Percentiles rank a stretch among this genome's conserved stretches.
Evolutionary conservation across 805 yeast species (phyloP).

Genomic region (Limtongia smithiae): DNA sequence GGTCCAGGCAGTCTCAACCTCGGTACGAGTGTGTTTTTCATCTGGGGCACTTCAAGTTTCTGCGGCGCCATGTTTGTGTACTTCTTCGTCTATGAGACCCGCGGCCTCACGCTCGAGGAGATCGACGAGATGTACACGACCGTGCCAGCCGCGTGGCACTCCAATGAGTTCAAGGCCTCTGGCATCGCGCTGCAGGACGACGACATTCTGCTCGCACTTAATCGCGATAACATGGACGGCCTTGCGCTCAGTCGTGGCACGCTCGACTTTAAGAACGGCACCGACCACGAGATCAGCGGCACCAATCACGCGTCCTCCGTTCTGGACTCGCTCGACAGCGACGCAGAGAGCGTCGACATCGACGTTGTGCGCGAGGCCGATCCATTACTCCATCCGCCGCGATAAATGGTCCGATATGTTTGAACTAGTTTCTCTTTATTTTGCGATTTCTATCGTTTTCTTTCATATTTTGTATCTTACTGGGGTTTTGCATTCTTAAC

Average conservation of each 20-base stretch:
- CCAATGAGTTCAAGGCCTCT: slow-evolving; percentile 8
- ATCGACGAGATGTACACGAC: slow-evolving; percentile 59
- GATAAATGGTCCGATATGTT: background rate
- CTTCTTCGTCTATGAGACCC: slow-evolving; percentile 73
- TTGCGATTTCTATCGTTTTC: too few species aligned
- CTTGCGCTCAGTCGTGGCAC: background rate
- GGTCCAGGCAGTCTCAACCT: slow-evolving; percentile 34
- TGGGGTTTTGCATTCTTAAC: background rate
- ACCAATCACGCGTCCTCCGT: slow-evolving; percentile 1
- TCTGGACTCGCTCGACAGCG: background rate
- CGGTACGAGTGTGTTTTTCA: slow-evolving; percentile 22
- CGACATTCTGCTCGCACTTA: background rate
- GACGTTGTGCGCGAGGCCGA: slow-evolving; percentile 3
- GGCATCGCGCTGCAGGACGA: background rate
- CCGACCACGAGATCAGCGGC: background rate
- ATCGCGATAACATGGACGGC: background rate
- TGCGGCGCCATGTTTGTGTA: slow-evolving; percentile 61
- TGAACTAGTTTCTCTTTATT: background rate
- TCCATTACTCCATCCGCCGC: background rate
- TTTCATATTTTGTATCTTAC: background rate
- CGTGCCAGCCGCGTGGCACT: slow-evolving; percentile 16
- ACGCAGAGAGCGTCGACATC: slow-evolving; percentile 6
- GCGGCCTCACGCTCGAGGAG: slow-evolving; percentile 78
- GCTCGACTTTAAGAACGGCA: background rate
- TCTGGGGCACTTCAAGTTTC: slow-evolving; percentile 45